phyloP scores from a whole-genome alignment of 257 asterid species.

The Salvia rosmarinus region DNA sequence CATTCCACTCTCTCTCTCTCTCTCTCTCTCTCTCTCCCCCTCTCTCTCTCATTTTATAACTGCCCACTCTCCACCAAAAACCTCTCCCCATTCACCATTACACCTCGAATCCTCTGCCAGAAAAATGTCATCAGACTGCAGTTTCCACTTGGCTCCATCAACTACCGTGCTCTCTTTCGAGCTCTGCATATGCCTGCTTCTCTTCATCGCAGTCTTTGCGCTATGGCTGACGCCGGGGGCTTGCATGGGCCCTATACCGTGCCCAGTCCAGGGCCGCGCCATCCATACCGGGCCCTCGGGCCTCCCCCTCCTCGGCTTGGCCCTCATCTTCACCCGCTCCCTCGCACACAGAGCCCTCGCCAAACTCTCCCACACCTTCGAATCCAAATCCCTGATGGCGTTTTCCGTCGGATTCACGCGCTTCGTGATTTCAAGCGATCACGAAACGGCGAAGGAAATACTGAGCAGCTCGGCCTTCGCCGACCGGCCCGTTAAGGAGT shows the following conservation, averaged over 20 bases:
- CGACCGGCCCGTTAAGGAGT: constrained; percentile 79
- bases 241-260: constrained; percentile 74
- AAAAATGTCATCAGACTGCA: constrained; percentile 53
- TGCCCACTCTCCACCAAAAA: constrained; percentile 7
- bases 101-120: neutral
- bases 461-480: constrained; percentile 75
- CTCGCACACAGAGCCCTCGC: constrained; percentile 56
- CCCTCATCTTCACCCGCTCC: constrained; percentile 51
- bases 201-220: constrained; percentile 48
- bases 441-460: constrained; percentile 68
- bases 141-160: constrained; percentile 44
- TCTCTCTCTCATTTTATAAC: constrained; percentile 6
- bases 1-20: neutral
- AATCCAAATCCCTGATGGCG: constrained; percentile 62
- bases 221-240: constrained; percentile 81
- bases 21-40: neutral
- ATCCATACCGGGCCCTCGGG: constrained; percentile 78
- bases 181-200: constrained; percentile 39
- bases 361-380: constrained; percentile 31
- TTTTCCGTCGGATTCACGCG: constrained; percentile 86
- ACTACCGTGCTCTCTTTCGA: constrained; percentile 36
- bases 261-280: constrained; percentile 36
- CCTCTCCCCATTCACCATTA: too few species aligned
- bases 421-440: constrained; percentile 59
- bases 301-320: constrained; percentile 65